Conservation (phyloP, 345 rosid species). For the Carallia pectinifolia region DNA sequence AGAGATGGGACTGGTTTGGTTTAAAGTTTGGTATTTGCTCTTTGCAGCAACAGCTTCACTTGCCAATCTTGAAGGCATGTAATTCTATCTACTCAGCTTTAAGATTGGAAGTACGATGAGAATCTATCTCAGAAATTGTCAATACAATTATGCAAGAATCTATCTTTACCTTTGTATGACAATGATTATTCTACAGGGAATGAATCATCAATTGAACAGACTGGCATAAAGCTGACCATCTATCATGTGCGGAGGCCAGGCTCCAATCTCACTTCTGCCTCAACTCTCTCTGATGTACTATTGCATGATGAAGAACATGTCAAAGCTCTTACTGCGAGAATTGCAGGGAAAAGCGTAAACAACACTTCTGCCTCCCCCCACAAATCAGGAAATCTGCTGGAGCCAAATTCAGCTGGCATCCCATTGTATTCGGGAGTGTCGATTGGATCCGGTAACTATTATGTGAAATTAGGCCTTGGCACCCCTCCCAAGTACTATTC, state of each 20-base stretch:
- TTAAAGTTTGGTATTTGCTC: conserved; percentile 17
- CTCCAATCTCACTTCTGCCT: conserved; percentile 21
- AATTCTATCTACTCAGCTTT: not conserved
- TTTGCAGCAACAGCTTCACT: conserved; percentile 21
- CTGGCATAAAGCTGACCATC: conserved; percentile 20
- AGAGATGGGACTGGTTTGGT: conserved; percentile 19
- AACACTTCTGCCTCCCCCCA: not conserved
- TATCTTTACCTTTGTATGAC: not conserved
- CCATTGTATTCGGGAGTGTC: conserved; percentile 36
- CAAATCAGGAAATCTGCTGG: conserved; percentile 13
- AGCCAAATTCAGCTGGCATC: conserved; percentile 22
- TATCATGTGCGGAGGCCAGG: conserved; percentile 30
- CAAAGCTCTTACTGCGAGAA: conserved; percentile 19
- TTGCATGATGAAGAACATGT: conserved; percentile 32
- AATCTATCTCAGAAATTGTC: not conserved
- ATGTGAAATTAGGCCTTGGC: conserved; percentile 42
- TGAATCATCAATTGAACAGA: conserved; percentile 10
- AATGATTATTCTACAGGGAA: conserved; percentile 20
- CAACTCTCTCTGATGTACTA: conserved; percentile 22
- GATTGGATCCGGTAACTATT: conserved; percentile 42
- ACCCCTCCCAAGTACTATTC: conserved; percentile 40
- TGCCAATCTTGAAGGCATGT: conserved; percentile 27
- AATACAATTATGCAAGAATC: not conserved
- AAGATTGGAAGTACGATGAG: not conserved
- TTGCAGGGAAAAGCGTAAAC: not conserved